Percentiles rank a stretch among this genome's conserved stretches.
These are phyloP conservation scores for Eutrema japonicum DNA, from an alignment of 345 rosid genomes.

Conservation along the genomic window DNA sequence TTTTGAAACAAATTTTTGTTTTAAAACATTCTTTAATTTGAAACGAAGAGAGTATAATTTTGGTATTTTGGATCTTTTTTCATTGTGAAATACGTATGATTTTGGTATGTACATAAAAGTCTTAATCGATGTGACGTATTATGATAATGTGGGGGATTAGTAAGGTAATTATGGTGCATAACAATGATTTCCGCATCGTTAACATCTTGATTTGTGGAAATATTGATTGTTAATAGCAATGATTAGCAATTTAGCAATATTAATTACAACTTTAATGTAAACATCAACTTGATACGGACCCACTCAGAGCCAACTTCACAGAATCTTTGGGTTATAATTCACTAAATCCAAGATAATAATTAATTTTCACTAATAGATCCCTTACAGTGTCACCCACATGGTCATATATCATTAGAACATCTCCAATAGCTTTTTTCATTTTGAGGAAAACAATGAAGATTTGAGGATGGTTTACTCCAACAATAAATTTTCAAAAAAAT, in stretches of 20 bases:
- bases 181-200: slow-evolving; percentile 57
- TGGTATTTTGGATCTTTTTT: background rate
- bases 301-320: slow-evolving; percentile 40
- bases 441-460: too few relatives aligned
- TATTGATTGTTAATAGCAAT: slow-evolving; percentile 54
- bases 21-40: too few relatives aligned
- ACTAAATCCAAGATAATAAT: slow-evolving; percentile 44
- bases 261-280: slow-evolving; percentile 45
- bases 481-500: too few relatives aligned
- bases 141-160: slow-evolving; percentile 44
- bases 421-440: too few relatives aligned
- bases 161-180: slow-evolving; percentile 63
- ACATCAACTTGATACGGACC: slow-evolving; percentile 68
- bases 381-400: slow-evolving; percentile 36
- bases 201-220: slow-evolving; percentile 56
- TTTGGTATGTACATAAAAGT: slow-evolving; percentile 28
- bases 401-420: slow-evolving; percentile 20
- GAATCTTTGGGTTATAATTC: slow-evolving; percentile 67
- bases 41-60: too few relatives aligned
- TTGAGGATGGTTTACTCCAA: too few relatives aligned
- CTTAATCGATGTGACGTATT: slow-evolving; percentile 38
- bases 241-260: slow-evolving; percentile 55
- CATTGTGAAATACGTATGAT: slow-evolving; percentile 14
- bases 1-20: too few relatives aligned
- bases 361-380: slow-evolving; percentile 14